Evolutionary conservation across 1,284 basidiomycete genomes (phyloP), one percentile per base, ranked within the genome.

Genomic region (Puccinia hordei): DNA sequence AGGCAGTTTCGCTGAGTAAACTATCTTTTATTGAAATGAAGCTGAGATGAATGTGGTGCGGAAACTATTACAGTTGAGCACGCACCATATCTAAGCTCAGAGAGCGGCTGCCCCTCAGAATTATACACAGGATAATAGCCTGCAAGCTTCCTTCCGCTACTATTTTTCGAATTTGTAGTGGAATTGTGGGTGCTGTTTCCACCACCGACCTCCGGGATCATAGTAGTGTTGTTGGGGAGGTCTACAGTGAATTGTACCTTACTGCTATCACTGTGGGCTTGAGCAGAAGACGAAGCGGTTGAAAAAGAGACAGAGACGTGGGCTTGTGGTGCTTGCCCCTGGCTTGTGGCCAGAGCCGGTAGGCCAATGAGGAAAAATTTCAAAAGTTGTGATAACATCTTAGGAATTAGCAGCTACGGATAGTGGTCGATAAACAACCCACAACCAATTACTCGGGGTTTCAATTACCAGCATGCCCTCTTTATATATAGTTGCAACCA

Each of bases 111-210:
- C 24, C 38, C 33, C 0, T 69, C 68, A 22, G 66, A n/a, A n/a
- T 69, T 59, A 38, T 79, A 79, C 17, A 53, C 53, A 19, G 76
- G 76, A 30, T 79, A 79, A 55, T 79, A 79, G 1, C 46, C 68
- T 9, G 44, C 44, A 55, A 79, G 33, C 44, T 59, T 79, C 41
- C 33, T 35, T 49, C n/a, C 51, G n/a, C n/a, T n/a, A n/a, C n/a
- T n/a, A n/a, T n/a, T n/a, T n/a, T n/a, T n/a, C 4, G 38, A 35
- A 33, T 5, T n/a, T 12, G 65, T 1, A 35, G 65, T 66, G n/a
- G 35, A 8, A 15, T 27, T 13, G 57, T 61, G 27, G 57, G 27
- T 44, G 38, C 24, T 66, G 44, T 41, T 12, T 6, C 22, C 35
- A 66, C 38, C 24, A 22, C 22, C 12, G 33, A 5, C 19, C 8